A percentile compares a stretch with the other conserved stretches of the same genome.
Evolutionary conservation across 495 filamentous ascomycete genomes (phyloP).

Genomic region (Hypoxylon rickii): DNA sequence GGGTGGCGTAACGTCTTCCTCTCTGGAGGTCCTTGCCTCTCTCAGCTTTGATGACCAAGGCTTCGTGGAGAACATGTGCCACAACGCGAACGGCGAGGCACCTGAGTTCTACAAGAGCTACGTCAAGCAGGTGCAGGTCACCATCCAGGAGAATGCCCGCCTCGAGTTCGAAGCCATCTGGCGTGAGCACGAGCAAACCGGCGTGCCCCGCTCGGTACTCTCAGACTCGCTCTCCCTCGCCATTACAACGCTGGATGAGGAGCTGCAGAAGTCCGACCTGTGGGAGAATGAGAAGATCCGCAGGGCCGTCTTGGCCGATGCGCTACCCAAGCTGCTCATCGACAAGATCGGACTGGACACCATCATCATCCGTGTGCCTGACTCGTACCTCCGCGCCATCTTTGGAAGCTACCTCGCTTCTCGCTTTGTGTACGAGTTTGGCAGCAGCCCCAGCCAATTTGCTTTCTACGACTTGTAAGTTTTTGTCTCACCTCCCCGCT

Average conservation of each 20-base stretch:
- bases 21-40: slow-evolving; percentile 91
- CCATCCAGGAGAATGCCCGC: slow-evolving; percentile 84
- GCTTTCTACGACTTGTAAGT: slow-evolving; percentile 98
- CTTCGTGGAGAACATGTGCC: slow-evolving; percentile 93
- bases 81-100: slow-evolving; percentile 72
- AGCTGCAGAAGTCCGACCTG: slow-evolving; percentile 87
- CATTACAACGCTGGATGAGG: slow-evolving; percentile 93
- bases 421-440: slow-evolving; percentile 93
- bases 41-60: slow-evolving; percentile 88
- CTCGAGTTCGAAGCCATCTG: slow-evolving; percentile 98
- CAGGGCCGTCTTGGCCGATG: slow-evolving; percentile 78
- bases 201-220: slow-evolving; percentile 76
- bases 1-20: slow-evolving; percentile 98
- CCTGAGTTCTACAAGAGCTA: slow-evolving; percentile 92
- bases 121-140: slow-evolving; percentile 86
- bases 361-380: slow-evolving; percentile 85
- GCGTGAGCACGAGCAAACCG: slow-evolving; percentile 85
- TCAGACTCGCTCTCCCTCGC: slow-evolving; percentile 87
- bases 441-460: slow-evolving; percentile 91
- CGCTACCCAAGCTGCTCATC: slow-evolving; percentile 80
- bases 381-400: slow-evolving; percentile 90
- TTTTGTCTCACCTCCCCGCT: too few species aligned
- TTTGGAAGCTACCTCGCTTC: slow-evolving; percentile 95
- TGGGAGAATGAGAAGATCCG: slow-evolving; percentile 85
- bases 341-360: slow-evolving; percentile 88